Evolutionary conservation across 768 basidiomycete genomes (phyloP), one percentile per base, ranked within the genome.

Genomic region (Trametes meyenii): DNA sequence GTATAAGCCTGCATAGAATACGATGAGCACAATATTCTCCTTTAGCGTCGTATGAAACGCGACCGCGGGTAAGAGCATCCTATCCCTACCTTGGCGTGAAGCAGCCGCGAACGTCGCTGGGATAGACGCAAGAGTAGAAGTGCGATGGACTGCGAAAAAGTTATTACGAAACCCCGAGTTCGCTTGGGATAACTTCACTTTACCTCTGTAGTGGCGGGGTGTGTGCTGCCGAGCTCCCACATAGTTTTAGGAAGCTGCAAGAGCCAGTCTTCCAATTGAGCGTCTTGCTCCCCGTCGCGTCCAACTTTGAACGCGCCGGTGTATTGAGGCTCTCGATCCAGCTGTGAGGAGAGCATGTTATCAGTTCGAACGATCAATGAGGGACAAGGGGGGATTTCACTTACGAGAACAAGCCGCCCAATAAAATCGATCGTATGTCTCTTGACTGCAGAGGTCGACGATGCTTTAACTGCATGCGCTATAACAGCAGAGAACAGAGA

Each of bases 141-240:
- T 24, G 91, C 69, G 38, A 92, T 83, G 17, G 73, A 73, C 83
- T 87, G 57, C 16, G 13, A 26, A 26, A 8, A 39, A 5, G 12
- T 19, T 23, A 23, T 1, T 42, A 45, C 44, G 38, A 26, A 36
- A 4, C 40, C 1, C 2, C 2, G 23, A 11, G 38, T 8, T 8
- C 17, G 13, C 19, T 4, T 38, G 21, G n/a, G 21, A 33, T 13
- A 5, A 11, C 12, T 19, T 2, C 19, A 16, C 26, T 58, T 16
- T 52, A 90, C 93, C 82, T 91, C 85, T 0, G 87, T 86, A 4
- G 81, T 75, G 1, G 72, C 66, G 17, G 81, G 70, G 69, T 92
- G 83, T 55, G 73, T 82, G 11, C 73, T 74, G 3, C 89, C 88
- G 11, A 90, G 73, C 72, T 98, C 95, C 96, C 96, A 98, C 4